phyloP scores from a whole-genome alignment of 805 yeast species.

The Yamadazyma phyllophila region DNA sequence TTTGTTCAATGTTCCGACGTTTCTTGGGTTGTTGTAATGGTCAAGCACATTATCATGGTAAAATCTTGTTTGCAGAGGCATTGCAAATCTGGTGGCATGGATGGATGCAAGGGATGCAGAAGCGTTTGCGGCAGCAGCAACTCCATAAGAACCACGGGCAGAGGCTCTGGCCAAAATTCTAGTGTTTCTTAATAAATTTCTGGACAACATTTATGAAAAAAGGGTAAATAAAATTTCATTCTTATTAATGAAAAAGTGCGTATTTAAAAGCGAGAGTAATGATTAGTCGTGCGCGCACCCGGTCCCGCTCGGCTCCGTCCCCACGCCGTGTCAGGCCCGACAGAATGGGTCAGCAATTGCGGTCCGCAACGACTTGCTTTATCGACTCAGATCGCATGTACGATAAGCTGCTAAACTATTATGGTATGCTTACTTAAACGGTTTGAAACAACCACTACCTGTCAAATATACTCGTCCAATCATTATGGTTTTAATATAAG shows the following conservation, averaged over 20 bases:
- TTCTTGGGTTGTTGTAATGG: constrained; percentile 95
- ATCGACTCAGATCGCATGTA: too few relatives aligned
- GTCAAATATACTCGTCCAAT: too few relatives aligned
- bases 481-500: too few relatives aligned
- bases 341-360: constrained; percentile 1
- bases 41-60: constrained; percentile 94
- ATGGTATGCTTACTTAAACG: too few relatives aligned
- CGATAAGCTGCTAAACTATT: too few relatives aligned
- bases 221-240: not conserved
- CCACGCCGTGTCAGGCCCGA: not conserved
- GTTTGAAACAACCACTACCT: too few relatives aligned
- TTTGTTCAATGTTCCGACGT: constrained; percentile 91
- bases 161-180: constrained; percentile 3
- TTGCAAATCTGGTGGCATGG: not conserved
- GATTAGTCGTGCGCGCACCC: constrained; percentile 3
- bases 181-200: constrained; percentile 21
- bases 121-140: constrained; percentile 8
- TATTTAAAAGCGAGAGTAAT: constrained; percentile 1
- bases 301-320: not conserved
- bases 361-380: not conserved
- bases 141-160: constrained; percentile 4
- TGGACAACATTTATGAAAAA: constrained; percentile 21
- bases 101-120: constrained; percentile 5
- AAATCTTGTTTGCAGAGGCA: constrained; percentile 21
- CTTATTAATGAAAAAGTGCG: not conserved